Conservation (phyloP, 768 basidiomycete genomes). For the Boletus sp. region DNA sequence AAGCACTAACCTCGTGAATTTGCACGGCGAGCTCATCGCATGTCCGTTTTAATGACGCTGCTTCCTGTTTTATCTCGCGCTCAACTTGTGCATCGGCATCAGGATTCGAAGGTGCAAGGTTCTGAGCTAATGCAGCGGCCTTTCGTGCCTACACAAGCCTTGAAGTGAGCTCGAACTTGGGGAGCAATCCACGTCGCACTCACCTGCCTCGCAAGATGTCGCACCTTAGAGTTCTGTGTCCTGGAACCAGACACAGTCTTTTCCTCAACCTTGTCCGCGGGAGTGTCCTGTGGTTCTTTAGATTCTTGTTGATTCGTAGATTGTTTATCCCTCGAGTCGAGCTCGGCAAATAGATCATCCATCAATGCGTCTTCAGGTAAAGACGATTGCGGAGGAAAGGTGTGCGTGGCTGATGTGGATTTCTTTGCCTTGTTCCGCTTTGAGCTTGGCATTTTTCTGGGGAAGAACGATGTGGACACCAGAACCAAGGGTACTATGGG, state of each 20-base stretch:
- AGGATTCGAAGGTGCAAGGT: constrained; percentile 50
- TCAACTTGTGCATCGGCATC: constrained; percentile 59
- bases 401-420: constrained; percentile 27
- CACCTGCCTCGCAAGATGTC: constrained; percentile 74
- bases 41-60: constrained; percentile 56
- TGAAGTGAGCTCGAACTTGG: neutral
- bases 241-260: constrained; percentile 20
- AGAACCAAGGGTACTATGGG: no score
- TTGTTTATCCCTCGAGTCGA: constrained; percentile 60
- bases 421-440: constrained; percentile 63
- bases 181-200: constrained; percentile 9
- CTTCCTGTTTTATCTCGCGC: constrained; percentile 67
- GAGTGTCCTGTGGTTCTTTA: constrained; percentile 39
- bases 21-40: constrained; percentile 67
- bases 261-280: constrained; percentile 27
- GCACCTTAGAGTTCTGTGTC: constrained; percentile 59
- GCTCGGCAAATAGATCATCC: constrained; percentile 73
- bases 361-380: constrained; percentile 55
- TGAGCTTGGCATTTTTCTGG: constrained; percentile 23
- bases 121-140: constrained; percentile 60
- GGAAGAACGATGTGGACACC: neutral
- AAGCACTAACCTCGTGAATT: constrained; percentile 56
- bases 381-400: constrained; percentile 28
- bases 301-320: constrained; percentile 43
- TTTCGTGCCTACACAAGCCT: constrained; percentile 58